A percentile compares a stretch with the other conserved stretches of the same genome.
These are phyloP conservation scores for Pisolithus thermaeus DNA, from an alignment of 1,284 basidiomycete genomes.

Conservation along the genomic window DNA sequence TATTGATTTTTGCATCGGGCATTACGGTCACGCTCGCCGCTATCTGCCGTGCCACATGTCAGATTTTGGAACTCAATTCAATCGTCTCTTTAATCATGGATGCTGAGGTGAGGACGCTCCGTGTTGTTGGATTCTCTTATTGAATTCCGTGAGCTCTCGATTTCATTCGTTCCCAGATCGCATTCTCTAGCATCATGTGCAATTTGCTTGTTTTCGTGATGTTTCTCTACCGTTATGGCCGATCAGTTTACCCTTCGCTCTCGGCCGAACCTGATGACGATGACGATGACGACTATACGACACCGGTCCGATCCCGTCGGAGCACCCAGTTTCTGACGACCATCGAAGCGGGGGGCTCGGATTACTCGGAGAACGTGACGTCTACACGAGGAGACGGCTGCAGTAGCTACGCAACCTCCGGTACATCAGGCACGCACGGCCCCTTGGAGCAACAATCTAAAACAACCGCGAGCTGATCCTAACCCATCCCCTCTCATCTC, in stretches of 20 bases:
- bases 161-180: constrained; percentile 2
- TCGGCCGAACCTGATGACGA: not conserved
- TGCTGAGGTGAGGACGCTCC: constrained; percentile 9
- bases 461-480: too few relatives aligned
- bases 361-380: not conserved
- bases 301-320: not conserved
- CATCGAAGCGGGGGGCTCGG: not conserved
- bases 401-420: not conserved
- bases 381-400: not conserved
- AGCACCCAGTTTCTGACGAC: not conserved
- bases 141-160: not conserved
- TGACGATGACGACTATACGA: constrained; percentile 1
- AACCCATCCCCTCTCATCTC: too few relatives aligned
- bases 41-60: constrained; percentile 16
- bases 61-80: constrained; percentile 5
- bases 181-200: constrained; percentile 19
- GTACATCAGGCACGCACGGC: too few relatives aligned
- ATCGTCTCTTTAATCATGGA: constrained; percentile 14
- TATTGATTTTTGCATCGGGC: constrained; percentile 20
- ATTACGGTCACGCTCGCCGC: constrained; percentile 15
- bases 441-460: too few relatives aligned
- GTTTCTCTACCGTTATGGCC: constrained; percentile 11
- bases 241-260: not conserved
- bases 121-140: not conserved
- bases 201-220: constrained; percentile 25